phyloP scores from a whole-genome alignment of 2,329 filamentous ascomycete species.

The Fusarium fujikuroi region DNA sequence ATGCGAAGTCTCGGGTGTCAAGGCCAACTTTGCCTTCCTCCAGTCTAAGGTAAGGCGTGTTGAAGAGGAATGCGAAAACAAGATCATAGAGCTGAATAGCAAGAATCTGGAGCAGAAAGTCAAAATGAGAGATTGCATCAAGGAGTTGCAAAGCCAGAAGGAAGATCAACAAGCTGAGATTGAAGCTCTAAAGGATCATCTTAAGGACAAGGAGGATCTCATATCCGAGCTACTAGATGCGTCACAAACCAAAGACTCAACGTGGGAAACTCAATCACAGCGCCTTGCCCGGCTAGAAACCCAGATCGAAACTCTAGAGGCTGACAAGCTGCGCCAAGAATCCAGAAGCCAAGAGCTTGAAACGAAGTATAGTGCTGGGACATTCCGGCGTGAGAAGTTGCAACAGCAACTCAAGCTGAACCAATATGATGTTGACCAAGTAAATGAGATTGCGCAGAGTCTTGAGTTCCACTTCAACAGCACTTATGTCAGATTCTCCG shows the following conservation, averaged over 20 bases:
- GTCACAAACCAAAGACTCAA: neutral
- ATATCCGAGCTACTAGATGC: fast-evolving
- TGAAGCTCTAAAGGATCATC: neutral
- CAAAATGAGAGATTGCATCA: neutral
- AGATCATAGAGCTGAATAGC: fast-evolving
- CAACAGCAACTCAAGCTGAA: neutral
- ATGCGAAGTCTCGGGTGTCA: neutral
- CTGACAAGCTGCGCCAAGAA: fast-evolving
- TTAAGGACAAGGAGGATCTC: fast-evolving
- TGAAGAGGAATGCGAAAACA: neutral
- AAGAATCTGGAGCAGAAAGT: too few species aligned
- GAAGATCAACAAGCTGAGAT: neutral
- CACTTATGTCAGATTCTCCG: neutral
- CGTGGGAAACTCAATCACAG: neutral
- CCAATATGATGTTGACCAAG: neutral
- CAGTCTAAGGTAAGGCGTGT: fast-evolving
- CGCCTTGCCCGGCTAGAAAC: neutral
- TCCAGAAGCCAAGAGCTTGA: neutral
- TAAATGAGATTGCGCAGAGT: neutral
- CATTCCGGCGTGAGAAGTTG: fast-evolving
- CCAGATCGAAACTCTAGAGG: neutral
- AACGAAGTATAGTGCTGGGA: neutral
- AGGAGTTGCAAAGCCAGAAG: neutral
- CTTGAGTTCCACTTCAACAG: neutral
- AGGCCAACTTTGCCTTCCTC: neutral